Evolutionary conservation across 495 filamentous ascomycete genomes (phyloP).

Genomic region (Eremomyces bilateralis): DNA sequence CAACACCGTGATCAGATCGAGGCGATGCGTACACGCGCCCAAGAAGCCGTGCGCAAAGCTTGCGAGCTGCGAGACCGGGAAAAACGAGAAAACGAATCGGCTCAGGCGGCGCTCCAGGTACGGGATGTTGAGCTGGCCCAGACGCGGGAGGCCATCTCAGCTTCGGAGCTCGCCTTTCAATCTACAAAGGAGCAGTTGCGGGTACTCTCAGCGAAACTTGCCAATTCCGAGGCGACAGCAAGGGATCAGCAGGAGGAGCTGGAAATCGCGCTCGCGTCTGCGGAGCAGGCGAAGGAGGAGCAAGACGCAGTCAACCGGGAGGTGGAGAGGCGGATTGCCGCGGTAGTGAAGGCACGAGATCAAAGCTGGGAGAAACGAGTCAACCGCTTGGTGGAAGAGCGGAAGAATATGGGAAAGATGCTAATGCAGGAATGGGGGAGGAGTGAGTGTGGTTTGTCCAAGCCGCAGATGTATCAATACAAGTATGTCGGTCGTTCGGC

Average conservation of each 20-base stretch:
- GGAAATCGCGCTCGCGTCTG: neutral
- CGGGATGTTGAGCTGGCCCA: neutral
- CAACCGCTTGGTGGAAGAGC: conserved; percentile 10
- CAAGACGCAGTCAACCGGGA: conserved; percentile 8
- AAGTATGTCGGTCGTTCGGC: too few species aligned
- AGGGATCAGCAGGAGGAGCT: neutral
- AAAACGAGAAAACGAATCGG: neutral
- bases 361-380: conserved; percentile 9
- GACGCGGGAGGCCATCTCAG: neutral
- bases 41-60: conserved; percentile 5
- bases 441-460: conserved; percentile 12
- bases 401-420: conserved; percentile 12
- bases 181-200: too few species aligned
- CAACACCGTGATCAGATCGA: too few species aligned
- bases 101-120: neutral
- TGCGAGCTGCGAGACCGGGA: conserved; percentile 2
- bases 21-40: conserved; percentile 2
- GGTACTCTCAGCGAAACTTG: neutral
- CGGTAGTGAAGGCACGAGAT: conserved; percentile 6
- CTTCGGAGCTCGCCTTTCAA: neutral
- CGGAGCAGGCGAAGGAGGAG: neutral
- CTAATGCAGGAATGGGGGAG: conserved; percentile 17
- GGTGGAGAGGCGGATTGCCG: conserved; percentile 8
- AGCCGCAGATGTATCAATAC: conserved; percentile 15
- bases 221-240: neutral